Evolutionary conservation across 2,329 filamentous ascomycete species (phyloP).

Genomic region (Didymella exigua): DNA sequence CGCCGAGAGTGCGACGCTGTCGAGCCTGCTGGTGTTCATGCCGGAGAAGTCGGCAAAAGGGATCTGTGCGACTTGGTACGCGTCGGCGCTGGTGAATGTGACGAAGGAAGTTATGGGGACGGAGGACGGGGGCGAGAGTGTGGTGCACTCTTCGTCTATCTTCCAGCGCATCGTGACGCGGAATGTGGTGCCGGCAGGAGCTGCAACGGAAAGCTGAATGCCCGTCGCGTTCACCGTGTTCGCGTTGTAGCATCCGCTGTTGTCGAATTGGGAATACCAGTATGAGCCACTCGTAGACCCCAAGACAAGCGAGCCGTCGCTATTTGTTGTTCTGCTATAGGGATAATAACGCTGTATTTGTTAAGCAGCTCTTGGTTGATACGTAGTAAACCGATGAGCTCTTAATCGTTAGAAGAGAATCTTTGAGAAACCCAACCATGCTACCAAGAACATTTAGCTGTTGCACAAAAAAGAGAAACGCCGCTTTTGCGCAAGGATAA

Average conservation of each 20-base stretch:
- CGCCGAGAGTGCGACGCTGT: slow-evolving; percentile 6
- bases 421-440: too few relatives aligned
- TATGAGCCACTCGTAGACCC: slow-evolving; percentile 1
- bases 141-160: slow-evolving; percentile 5
- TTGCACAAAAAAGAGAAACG: too few relatives aligned
- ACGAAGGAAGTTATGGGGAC: slow-evolving; percentile 15
- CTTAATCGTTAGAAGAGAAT: too few relatives aligned
- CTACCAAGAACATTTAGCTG: too few relatives aligned
- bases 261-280: slow-evolving; percentile 13
- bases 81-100: slow-evolving; percentile 2
- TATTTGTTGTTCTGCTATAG: too few relatives aligned
- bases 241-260: slow-evolving; percentile 13
- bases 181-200: slow-evolving; percentile 8
- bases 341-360: too few relatives aligned
- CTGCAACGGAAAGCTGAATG: slow-evolving; percentile 10
- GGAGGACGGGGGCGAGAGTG: neutral
- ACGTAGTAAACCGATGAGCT: too few relatives aligned
- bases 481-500: too few relatives aligned
- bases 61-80: slow-evolving; percentile 12
- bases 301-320: slow-evolving; percentile 4
- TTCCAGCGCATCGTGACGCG: slow-evolving; percentile 9
- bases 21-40: slow-evolving; percentile 10
- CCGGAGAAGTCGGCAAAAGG: slow-evolving; percentile 14
- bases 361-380: too few relatives aligned
- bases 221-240: slow-evolving; percentile 12